Evolutionary conservation across 345 rosid species (phyloP), one percentile per base, ranked within the genome.

Genomic region (Punica granatum): DNA sequence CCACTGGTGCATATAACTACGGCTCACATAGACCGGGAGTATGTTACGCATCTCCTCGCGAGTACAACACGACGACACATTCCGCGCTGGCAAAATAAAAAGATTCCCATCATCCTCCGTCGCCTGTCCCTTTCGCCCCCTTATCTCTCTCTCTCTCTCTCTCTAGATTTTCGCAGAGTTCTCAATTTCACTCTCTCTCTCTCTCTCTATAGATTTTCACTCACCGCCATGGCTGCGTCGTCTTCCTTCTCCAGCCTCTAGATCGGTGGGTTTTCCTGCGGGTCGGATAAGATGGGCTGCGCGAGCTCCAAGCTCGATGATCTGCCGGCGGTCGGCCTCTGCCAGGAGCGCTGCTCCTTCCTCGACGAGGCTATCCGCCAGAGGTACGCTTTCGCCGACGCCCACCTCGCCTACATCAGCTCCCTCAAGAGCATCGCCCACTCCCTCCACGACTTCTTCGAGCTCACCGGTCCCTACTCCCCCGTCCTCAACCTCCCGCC

Each of bases 271-370:
- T 11, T 56, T 14, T 30, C 6, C 1, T 3, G 28, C 15, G 31
- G n/a, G 53, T 11, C 13, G 23, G 11, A n/a, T n/a, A n/a, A 51
- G 65, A 86, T 86, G 99, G 99, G 99, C 51, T 95, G 99, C 67
- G 65, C 94, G 23, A 76, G 77, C 67, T 95, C 99, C 1, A 95
- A 92, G 86, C 80, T 87, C 31, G 97, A 95, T 71, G 99, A 95
- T 81, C 92, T 88, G 9, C 98, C 96, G 60, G 99, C 97, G 64
- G 99, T 95, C 54, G 83, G 85, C 34, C 86, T 95, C 7, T 95
- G 99, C 86, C 88, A 92, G 12, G 82, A 90, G 6, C 85, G 99
- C 7, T 92, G 96, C 69, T 6, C 31, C 61, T 88, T 70, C 70
- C 78, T 95, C 10, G 88, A 86, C 60, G 83, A 84, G 3, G 99